phyloP scores from a whole-genome alignment of 1,284 basidiomycete genomes.

The Ceratobasidium sp. region DNA sequence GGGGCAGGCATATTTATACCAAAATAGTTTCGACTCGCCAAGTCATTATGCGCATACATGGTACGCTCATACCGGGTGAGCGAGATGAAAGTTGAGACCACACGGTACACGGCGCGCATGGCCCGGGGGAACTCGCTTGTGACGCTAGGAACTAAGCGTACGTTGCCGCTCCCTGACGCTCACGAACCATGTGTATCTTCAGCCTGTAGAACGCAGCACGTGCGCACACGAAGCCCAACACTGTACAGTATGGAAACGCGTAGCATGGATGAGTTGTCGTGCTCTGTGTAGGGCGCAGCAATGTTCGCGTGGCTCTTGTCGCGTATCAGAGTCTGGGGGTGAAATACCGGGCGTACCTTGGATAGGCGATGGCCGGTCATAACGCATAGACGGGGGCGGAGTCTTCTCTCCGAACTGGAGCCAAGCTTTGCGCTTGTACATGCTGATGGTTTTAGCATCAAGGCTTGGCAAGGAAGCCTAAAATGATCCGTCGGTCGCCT shows the following conservation, averaged over 20 bases:
- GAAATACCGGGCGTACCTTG: neutral
- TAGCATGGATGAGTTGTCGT: neutral
- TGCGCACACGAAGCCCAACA: neutral
- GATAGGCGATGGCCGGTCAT: slow-evolving; percentile 1
- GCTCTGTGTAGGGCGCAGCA: neutral
- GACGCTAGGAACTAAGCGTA: slow-evolving; percentile 19
- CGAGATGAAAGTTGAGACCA: neutral
- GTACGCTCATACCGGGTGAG: neutral
- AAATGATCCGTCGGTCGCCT: neutral
- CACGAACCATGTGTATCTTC: neutral
- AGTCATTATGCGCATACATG: slow-evolving; percentile 2
- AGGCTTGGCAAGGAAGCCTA: slow-evolving; percentile 16
- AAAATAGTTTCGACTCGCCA: neutral
- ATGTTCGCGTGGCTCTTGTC: neutral
- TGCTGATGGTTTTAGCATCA: neutral
- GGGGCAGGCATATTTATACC: slow-evolving; percentile 17
- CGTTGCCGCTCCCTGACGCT: neutral
- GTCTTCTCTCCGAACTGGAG: neutral
- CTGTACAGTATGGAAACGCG: neutral
- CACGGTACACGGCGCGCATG: neutral
- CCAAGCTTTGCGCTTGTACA: neutral
- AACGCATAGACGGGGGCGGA: neutral
- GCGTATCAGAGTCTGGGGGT: neutral
- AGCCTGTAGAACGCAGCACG: neutral
- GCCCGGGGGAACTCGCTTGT: slow-evolving; percentile 13